Percentiles rank a stretch among this genome's conserved stretches.
phyloP scores from a whole-genome alignment of 805 yeast genomes.

The Sugiyamaella valdiviana region DNA sequence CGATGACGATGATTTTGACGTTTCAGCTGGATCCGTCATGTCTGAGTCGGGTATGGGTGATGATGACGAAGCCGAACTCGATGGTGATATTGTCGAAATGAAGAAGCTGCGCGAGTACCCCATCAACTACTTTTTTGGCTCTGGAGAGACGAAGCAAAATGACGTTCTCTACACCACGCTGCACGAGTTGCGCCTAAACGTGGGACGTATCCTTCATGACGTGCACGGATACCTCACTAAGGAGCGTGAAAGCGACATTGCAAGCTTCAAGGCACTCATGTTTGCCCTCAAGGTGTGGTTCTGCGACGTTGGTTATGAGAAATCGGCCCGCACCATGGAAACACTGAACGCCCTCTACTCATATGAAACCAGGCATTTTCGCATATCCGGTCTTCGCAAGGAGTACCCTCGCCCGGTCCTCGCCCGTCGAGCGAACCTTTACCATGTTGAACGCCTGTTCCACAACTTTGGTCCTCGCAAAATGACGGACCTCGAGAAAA shows the following conservation, averaged over 20 bases:
- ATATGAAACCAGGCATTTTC: conserved; percentile 53
- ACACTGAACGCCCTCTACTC: conserved; percentile 48
- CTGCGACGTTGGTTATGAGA: conserved; percentile 70
- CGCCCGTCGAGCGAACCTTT: conserved; percentile 67
- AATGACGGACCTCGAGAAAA: conserved; percentile 58
- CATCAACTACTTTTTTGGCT: conserved; percentile 55
- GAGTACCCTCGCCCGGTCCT: conserved; percentile 72
- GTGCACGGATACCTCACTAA: conserved; percentile 43
- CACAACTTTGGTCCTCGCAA: conserved; percentile 68
- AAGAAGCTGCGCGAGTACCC: conserved; percentile 59
- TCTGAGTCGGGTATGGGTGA: conserved; percentile 1
- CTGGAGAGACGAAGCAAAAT: conserved; percentile 34
- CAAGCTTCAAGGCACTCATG: conserved; percentile 53
- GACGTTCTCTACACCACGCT: conserved; percentile 42
- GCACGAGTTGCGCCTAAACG: conserved; percentile 52
- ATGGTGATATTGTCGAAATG: conserved; percentile 38
- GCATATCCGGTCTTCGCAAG: conserved; percentile 55
- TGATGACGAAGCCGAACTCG: conserved; percentile 23
- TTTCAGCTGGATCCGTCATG: not conserved
- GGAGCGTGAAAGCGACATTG: conserved; percentile 56
- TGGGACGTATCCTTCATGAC: conserved; percentile 61
- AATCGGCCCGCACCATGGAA: conserved; percentile 52
- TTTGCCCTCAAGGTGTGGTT: conserved; percentile 70
- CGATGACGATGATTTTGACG: conserved; percentile 22
- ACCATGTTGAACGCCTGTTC: conserved; percentile 67